These are phyloP conservation scores for Neurospora sp. DNA, from an alignment of 2,329 filamentous ascomycete genomes.

Conservation along the genomic window DNA sequence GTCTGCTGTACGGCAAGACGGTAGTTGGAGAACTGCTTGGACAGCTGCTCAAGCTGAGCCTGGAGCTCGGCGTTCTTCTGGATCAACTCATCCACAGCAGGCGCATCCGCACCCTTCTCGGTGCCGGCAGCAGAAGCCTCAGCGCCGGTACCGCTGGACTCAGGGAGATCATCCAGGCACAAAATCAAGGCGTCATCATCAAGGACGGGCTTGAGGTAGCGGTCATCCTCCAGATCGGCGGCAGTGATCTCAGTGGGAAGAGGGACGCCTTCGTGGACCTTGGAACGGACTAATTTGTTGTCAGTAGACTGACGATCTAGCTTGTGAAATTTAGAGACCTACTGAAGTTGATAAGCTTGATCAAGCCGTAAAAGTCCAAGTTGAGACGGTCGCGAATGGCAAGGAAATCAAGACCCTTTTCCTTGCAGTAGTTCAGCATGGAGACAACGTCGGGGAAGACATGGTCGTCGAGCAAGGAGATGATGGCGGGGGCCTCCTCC, in stretches of 20 bases:
- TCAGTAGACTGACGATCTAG: background rate
- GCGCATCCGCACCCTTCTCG: conserved; percentile 17
- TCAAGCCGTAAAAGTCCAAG: conserved; percentile 63
- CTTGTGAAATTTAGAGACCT: conserved; percentile 7
- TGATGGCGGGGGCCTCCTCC: conserved; percentile 48
- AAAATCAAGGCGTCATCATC: conserved; percentile 87
- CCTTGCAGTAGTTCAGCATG: conserved; percentile 62
- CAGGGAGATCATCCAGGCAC: conserved; percentile 68
- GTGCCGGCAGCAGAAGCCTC: conserved; percentile 10
- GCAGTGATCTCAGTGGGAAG: conserved; percentile 50
- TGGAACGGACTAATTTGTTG: conserved; percentile 33
- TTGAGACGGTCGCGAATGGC: conserved; percentile 45
- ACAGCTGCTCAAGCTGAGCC: conserved; percentile 49
- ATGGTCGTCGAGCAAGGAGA: conserved; percentile 59
- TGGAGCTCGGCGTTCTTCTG: conserved; percentile 48
- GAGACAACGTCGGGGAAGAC: conserved; percentile 53
- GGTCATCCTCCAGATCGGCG: conserved; percentile 63
- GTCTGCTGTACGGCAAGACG: conserved; percentile 56
- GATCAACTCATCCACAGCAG: conserved; percentile 17
- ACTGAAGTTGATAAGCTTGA: conserved; percentile 67
- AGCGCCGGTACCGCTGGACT: conserved; percentile 26
- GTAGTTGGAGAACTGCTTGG: conserved; percentile 55
- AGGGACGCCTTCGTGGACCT: conserved; percentile 32
- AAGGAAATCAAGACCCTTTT: conserved; percentile 58
- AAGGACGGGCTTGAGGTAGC: conserved; percentile 72